Evolutionary conservation across 495 filamentous ascomycete genomes (phyloP), one percentile per base, ranked within the genome.

Genomic region (Elasticomyces elasticus): DNA sequence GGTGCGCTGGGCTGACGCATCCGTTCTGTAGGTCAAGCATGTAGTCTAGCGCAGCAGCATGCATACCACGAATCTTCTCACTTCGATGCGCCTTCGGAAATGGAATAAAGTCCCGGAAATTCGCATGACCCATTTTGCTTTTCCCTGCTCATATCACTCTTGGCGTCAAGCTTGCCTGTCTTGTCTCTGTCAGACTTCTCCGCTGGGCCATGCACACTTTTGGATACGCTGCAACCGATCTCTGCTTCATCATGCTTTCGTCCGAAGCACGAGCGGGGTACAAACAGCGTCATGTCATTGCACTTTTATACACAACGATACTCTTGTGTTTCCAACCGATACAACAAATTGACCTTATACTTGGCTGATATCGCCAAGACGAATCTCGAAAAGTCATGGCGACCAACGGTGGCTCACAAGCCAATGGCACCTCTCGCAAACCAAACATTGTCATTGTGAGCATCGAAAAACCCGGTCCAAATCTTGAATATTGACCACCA

Each of bases 371-470:
- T 45, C 25, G 42, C 19, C 19, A 40, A 5, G 13, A n/a, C n/a
- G 35, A 5, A 17, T 40, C 35, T n/a, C 2, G 20, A 23, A 30
- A 13, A 9, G 28, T 20, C 24, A 49, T 49, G 45, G 45, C 45
- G 3, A 30, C 24, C 2, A 49, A 33, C 17, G 45, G 24, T n/a
- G n/a, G n/a, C n/a, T n/a, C n/a, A n/a, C n/a, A n/a, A 12, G 27
- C 22, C n/a, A 49, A 49, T 30, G 45, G 45, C 23, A 12, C 27
- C 5, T 24, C 27, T 4, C 45, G 25, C 6, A 53, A 53, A 26
- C 51, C 37, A 23, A 37, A 52, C 22, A 58, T 58, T 30, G 55
- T 58, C 55, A 58, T 58, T 40, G 55, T 58, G 48, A 44, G 31
- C 15, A 27, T 25, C 15, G 22, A 12, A n/a, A 2, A 50, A 19